These are phyloP conservation scores for Hanseniaspora lachancei DNA, from an alignment of 805 yeast genomes.

Conservation along the genomic window DNA sequence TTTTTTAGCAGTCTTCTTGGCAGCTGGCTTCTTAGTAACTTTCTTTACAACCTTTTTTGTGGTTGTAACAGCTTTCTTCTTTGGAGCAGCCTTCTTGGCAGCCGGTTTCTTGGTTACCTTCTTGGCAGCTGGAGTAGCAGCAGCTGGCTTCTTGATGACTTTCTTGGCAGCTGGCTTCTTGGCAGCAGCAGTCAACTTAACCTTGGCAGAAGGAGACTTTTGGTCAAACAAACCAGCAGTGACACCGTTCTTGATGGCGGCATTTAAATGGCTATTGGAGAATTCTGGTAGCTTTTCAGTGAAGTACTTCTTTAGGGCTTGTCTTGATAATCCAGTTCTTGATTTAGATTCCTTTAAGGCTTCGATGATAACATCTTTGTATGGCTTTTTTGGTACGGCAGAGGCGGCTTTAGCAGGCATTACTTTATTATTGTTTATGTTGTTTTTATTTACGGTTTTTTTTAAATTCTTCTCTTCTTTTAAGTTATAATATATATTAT, in stretches of 20 bases:
- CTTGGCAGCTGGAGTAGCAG: conserved; percentile 1
- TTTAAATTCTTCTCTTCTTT: not conserved
- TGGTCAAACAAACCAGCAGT: conserved; percentile 61
- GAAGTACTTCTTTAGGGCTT: conserved; percentile 74
- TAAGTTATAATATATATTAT: too few relatives aligned
- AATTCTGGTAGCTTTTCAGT: conserved; percentile 36
- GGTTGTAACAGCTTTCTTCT: conserved; percentile 10
- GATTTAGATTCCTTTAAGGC: conserved; percentile 62
- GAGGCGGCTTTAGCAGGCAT: conserved; percentile 13
- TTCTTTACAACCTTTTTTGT: conserved; percentile 13
- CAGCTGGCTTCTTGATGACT: conserved; percentile 7
- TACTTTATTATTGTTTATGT: not conserved
- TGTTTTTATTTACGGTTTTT: not conserved
- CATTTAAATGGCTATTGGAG: conserved; percentile 16
- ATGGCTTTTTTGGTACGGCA: conserved; percentile 12
- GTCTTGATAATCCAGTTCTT: conserved; percentile 74
- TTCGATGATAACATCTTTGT: conserved; percentile 30
- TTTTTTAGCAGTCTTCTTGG: conserved; percentile 8
- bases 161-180: conserved; percentile 21
- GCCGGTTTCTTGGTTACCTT: conserved; percentile 5
- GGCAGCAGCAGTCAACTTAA: conserved; percentile 38
- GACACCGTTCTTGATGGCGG: conserved; percentile 71
- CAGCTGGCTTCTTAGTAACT: conserved; percentile 13
- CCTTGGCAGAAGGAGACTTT: conserved; percentile 81
- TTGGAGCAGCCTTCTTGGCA: conserved; percentile 9